These are phyloP conservation scores for Amaranthus tricolor DNA, from an alignment of 179 eudicot species.

Conservation along the genomic window DNA sequence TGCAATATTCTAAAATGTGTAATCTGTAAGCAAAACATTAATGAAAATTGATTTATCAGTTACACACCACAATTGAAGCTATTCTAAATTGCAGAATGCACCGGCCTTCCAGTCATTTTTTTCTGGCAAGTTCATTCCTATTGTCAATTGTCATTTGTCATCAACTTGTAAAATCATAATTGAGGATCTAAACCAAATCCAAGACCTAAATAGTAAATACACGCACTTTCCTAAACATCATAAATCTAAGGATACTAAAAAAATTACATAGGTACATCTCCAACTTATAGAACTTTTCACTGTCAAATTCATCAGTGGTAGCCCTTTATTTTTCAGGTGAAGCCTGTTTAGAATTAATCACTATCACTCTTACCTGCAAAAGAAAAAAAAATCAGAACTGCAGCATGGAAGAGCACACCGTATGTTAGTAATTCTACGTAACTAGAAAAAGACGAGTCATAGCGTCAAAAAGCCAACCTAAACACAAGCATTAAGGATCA, in stretches of 20 bases:
- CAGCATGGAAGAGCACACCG: not conserved
- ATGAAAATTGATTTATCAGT: not conserved
- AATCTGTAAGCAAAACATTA: not conserved
- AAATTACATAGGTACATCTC: slow-evolving; percentile 23
- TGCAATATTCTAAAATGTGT: not conserved
- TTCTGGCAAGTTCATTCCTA: not conserved
- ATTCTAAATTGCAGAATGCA: not conserved
- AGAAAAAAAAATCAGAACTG: not conserved
- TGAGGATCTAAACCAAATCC: slow-evolving; percentile 8
- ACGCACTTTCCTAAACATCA: slow-evolving; percentile 15
- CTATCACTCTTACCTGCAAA: slow-evolving; percentile 30
- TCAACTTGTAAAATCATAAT: slow-evolving; percentile 11
- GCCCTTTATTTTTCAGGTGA: not conserved
- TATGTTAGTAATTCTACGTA: not conserved
- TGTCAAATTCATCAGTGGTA: slow-evolving; percentile 6
- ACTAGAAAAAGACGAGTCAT: not conserved
- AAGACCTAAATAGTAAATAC: slow-evolving; percentile 26
- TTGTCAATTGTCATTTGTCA: not conserved
- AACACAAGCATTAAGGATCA: not conserved
- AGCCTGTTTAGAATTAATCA: slow-evolving; percentile 20
- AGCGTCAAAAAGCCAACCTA: not conserved
- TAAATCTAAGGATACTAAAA: not conserved
- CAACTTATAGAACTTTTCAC: slow-evolving; percentile 25
- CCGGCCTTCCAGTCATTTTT: not conserved
- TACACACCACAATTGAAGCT: not conserved